Percentiles rank a stretch among this genome's conserved stretches.
These are phyloP conservation scores for Heritiera fomes DNA, from an alignment of 345 rosid species.

Conservation along the genomic window DNA sequence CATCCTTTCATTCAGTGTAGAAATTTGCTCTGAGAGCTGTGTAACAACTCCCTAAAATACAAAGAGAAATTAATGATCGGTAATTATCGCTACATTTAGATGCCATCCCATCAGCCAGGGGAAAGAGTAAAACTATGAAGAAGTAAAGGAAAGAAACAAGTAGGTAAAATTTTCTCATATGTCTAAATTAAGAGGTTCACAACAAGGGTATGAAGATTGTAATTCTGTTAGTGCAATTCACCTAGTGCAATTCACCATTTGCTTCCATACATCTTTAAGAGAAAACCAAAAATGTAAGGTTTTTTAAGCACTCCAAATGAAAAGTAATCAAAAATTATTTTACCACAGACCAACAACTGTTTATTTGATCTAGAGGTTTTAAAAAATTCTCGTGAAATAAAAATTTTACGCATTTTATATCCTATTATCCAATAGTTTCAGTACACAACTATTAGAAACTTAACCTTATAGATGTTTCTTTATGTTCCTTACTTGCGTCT, in stretches of 20 bases:
- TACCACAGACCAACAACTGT: neutral
- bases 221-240: too few relatives aligned
- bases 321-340: neutral
- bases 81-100: conserved; percentile 5
- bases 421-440: neutral
- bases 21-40: conserved; percentile 94
- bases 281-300: too few relatives aligned
- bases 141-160: neutral
- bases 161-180: too few relatives aligned
- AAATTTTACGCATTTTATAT: neutral
- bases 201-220: too few relatives aligned
- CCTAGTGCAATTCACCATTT: too few relatives aligned
- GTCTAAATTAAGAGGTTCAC: too few relatives aligned
- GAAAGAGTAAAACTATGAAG: conserved; percentile 5
- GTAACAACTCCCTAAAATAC: conserved; percentile 66
- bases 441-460: neutral
- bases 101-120: neutral
- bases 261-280: too few relatives aligned
- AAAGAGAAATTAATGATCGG: conserved; percentile 12
- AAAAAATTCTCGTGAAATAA: neutral
- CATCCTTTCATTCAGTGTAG: conserved; percentile 95
- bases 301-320: neutral
- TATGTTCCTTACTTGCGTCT: neutral
- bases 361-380: neutral
- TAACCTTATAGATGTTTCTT: too few relatives aligned